Percentiles rank a stretch among this genome's conserved stretches.
Conservation (phyloP, 176 grass and related monocot species). For the Musa acuminata region DNA sequence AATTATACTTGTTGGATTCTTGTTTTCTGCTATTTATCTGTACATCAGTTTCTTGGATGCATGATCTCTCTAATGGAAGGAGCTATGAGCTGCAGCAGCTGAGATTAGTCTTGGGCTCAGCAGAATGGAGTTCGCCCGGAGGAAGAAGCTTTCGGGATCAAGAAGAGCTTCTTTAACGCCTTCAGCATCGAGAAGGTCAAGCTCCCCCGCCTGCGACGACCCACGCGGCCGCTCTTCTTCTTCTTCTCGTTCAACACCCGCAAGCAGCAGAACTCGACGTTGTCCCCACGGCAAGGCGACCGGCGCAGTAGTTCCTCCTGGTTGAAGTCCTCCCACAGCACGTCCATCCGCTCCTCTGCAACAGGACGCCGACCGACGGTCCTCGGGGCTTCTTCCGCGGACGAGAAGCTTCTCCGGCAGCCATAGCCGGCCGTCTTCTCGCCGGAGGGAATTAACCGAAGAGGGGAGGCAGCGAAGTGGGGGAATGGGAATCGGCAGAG, state of each 20-base stretch:
- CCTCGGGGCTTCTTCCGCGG: neutral
- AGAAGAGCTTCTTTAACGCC: constrained; percentile 78
- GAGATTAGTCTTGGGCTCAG: too few species aligned
- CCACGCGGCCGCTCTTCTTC: constrained; percentile 23
- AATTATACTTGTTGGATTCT: too few species aligned
- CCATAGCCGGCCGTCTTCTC: neutral
- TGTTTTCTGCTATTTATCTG: too few species aligned
- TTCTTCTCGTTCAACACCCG: neutral
- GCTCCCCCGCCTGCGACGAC: constrained; percentile 37
- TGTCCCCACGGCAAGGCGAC: neutral
- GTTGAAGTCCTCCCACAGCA: constrained; percentile 96
- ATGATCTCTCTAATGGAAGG: too few species aligned
- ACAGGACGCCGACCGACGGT: constrained; percentile 14
- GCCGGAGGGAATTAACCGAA: neutral
- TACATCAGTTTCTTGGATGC: too few species aligned
- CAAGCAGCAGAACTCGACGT: neutral
- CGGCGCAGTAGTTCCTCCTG: constrained; percentile 39
- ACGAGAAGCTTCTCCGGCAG: too few species aligned
- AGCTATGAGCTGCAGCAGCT: too few species aligned
- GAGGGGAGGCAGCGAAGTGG: neutral
- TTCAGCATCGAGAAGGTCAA: constrained; percentile 51
- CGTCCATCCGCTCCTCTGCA: constrained; percentile 76
- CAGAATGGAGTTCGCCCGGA: too few species aligned
- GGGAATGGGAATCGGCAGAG: neutral
- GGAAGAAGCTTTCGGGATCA: constrained; percentile 16